Evolutionary conservation across 768 basidiomycete species (phyloP).

Genomic region (Hygrocybe coccinea): DNA sequence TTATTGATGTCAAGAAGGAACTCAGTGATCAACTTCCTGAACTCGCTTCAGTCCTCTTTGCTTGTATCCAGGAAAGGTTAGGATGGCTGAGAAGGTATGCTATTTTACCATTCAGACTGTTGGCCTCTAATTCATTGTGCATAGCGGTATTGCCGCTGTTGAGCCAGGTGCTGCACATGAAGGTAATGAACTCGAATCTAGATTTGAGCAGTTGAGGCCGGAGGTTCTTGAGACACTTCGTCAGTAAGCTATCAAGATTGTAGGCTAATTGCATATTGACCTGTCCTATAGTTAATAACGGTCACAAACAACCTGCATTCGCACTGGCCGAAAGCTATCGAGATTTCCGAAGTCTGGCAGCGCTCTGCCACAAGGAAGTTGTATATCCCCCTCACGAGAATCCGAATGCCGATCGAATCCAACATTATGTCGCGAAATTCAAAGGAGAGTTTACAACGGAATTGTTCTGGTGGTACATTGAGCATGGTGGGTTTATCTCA

Average conservation of each 20-base stretch:
- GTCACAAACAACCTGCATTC: constrained; percentile 67
- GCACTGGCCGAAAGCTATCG: constrained; percentile 78
- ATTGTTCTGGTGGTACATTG: constrained; percentile 90
- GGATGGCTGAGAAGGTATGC: constrained; percentile 61
- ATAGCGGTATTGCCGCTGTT: constrained; percentile 43
- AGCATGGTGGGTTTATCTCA: constrained; percentile 55
- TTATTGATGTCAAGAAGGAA: constrained; percentile 28
- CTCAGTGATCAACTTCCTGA: constrained; percentile 56
- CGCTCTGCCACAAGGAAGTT: constrained; percentile 67
- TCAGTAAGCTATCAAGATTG: constrained; percentile 35
- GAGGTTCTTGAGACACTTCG: constrained; percentile 77
- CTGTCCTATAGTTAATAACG: constrained; percentile 51
- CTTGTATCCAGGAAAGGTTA: constrained; percentile 61
- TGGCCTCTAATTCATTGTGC: not conserved
- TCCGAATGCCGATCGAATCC: constrained; percentile 57
- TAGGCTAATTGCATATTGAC: not conserved
- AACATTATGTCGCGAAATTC: constrained; percentile 71
- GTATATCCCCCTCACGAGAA: constrained; percentile 63
- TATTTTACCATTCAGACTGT: not conserved
- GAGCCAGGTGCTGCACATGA: constrained; percentile 52
- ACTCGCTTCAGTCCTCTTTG: constrained; percentile 58
- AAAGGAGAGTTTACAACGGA: constrained; percentile 82
- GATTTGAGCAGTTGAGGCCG: constrained; percentile 68
- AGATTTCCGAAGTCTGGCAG: constrained; percentile 82
- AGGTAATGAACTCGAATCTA: constrained; percentile 53